Evolutionary conservation across 306 rosid species (phyloP).

Genomic region (Inga oerstediana): DNA sequence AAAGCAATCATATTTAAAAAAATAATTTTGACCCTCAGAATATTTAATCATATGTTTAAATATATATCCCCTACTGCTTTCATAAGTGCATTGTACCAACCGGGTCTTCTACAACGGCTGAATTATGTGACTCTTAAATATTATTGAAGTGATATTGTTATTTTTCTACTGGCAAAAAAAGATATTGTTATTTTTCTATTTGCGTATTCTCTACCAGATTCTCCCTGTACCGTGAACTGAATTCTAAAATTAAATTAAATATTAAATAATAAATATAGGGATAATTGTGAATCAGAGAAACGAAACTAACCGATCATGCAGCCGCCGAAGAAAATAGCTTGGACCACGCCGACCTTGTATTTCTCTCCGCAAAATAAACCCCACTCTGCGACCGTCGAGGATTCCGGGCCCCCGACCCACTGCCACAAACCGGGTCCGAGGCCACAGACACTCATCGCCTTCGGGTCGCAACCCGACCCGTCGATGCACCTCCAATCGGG

Average conservation of each 20-base stretch:
- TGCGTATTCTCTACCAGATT: too few relatives aligned
- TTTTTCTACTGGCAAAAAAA: too few relatives aligned
- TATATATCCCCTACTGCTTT: too few relatives aligned
- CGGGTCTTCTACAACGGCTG: not conserved
- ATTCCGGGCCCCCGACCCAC: slow-evolving; percentile 52
- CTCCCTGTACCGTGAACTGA: not conserved
- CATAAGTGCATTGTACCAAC: too few relatives aligned
- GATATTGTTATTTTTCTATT: not conserved
- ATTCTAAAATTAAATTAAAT: not conserved
- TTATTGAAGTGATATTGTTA: not conserved
- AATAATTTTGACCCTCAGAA: not conserved
- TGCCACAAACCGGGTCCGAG: slow-evolving; percentile 67
- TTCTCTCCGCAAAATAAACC: slow-evolving; percentile 76
- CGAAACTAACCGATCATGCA: slow-evolving; percentile 84
- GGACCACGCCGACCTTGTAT: slow-evolving; percentile 80
- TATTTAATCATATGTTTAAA: not conserved
- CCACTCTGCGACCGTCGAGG: slow-evolving; percentile 75
- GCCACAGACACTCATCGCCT: slow-evolving; percentile 44
- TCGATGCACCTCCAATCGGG: slow-evolving; percentile 61
- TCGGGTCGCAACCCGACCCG: slow-evolving; percentile 39
- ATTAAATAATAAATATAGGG: not conserved
- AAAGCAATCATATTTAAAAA: not conserved
- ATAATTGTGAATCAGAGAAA: not conserved
- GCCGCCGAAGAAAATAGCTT: slow-evolving; percentile 89
- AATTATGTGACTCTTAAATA: not conserved